Evolutionary conservation across 1,139 yeast species (phyloP), one percentile per base, ranked within the genome.

Genomic region (Yamadazyma oceani): DNA sequence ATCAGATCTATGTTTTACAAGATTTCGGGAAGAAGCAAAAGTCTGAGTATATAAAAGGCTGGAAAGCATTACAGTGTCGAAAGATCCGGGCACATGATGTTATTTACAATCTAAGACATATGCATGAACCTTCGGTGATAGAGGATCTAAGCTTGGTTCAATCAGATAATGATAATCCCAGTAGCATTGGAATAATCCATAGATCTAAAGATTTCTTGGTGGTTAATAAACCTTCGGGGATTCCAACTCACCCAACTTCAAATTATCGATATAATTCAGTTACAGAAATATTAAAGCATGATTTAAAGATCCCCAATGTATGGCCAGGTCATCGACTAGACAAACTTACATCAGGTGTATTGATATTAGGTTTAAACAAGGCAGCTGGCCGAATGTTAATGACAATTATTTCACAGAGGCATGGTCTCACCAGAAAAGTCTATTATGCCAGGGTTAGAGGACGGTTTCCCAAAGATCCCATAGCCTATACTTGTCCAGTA

Each of bases 241-340:
- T 85, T 1, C 94, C 95, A 0, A 81, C 86, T 1, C 95, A 86
- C 57, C 95, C 95, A 0, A 78, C 86, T 0, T 87, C 88, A 3
- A 73, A 73, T 38, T 85, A 78, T 52, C 62, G 64, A 43, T 72
- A 69, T 48, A 84, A 86, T 50, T 69, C 87, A 0, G 54, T 85
- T 16, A 75, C 82, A 0, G 87, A 83, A 53, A 65, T 82, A 0
- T 46, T 83, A 37, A 73, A 75, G 43, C 48, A 55, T 15, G 76
- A 76, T 34, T 44, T 58, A 24, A 48, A 52, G 0, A 44, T 66
- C 2, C 54, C 51, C 2, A 51, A 61, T 10, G 61, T 75, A 2
- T 69, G 75, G 62, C 82, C 87, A 0, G 78, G 86, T 47, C 86
- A 84, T 53, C 63, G 95, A 30, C 58, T 86, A 11, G 95, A 86